Base-by-base conservation (phyloP, 1,284 basidiomycete species). In the Heterobasidion irregulare region DNA sequence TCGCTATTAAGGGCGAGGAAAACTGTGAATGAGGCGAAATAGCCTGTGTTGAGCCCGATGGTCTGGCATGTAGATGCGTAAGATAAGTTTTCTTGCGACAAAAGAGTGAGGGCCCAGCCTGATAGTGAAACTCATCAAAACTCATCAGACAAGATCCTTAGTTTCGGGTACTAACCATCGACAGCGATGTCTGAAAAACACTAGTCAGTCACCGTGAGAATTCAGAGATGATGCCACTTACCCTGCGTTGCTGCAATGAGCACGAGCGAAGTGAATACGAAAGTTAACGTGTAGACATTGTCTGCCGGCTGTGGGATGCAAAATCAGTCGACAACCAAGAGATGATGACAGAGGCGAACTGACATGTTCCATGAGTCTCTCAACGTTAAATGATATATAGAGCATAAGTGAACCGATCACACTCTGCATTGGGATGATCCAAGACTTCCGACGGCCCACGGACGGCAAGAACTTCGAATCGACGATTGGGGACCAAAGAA, bases 11-110 rank as follows among this genome's bases (percentile, higher is more conserved):
- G 86, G 0, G 97, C 96, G 35, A 99, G 79, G 67, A 99, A 99
- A 32, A 99, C 94, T 32, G 97, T 99, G 66, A 98, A 99, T 7
- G 92, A 94, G 44, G 95, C 81, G 64, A 99, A 97, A 70, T 91
- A 98, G 33, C 97, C 97, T 3, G 93, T 92, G 64, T 98, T 98
- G 46, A 99, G 78, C 16, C 97, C 97, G 56, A 99, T 92, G 0
- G 97, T 99, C 70, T 99, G 97, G 52, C 96, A 98, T 4, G 96
- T 99, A 32, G 93, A 96, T 6, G 97, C 97, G 66, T 97, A 99
- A 18, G 94, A 93, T 45, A 99, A 74, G 66, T 95, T 97, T 60
- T 96, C 94, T 59, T 94, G 86, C 1, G 96, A 98, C 54, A 99
- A 83, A 47, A 99, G 83, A 2, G 94, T 98, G 54, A 99, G 79